Percentiles rank a stretch among this genome's conserved stretches.
These are phyloP conservation scores for Aciculosporium take DNA, from an alignment of 2,329 filamentous ascomycete genomes.

Conservation along the genomic window DNA sequence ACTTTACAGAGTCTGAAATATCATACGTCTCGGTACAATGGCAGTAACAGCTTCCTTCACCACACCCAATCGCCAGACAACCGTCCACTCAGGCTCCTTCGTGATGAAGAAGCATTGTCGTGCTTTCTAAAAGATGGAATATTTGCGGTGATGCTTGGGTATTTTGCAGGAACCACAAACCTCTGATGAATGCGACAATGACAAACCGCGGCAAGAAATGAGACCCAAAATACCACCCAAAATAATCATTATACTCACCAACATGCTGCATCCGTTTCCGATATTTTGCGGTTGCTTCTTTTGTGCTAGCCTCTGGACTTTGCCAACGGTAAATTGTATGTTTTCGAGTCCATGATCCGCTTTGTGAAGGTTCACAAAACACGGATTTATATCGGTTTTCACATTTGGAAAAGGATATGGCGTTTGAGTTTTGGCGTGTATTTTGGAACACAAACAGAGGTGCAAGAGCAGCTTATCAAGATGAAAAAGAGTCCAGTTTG, in stretches of 20 bases:
- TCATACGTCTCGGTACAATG: slow-evolving; percentile 45
- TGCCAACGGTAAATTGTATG: slow-evolving; percentile 26
- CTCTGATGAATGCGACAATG: slow-evolving; percentile 51
- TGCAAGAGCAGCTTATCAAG: neutral
- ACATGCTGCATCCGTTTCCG: slow-evolving; percentile 51
- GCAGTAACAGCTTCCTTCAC: slow-evolving; percentile 46
- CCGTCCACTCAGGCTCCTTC: slow-evolving; percentile 74
- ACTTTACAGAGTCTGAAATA: too few relatives aligned
- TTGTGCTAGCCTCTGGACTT: slow-evolving; percentile 22
- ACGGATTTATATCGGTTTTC: neutral
- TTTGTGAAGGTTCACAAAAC: neutral
- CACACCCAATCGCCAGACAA: too few relatives aligned
- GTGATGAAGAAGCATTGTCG: slow-evolving; percentile 59
- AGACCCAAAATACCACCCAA: slow-evolving; percentile 57
- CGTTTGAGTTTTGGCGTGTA: neutral
- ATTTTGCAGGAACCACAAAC: slow-evolving; percentile 31
- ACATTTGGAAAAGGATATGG: neutral
- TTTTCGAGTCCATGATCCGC: slow-evolving; percentile 25
- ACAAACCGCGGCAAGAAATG: too few relatives aligned
- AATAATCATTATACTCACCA: slow-evolving; percentile 38
- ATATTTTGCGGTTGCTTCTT: slow-evolving; percentile 36
- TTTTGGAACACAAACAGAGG: neutral
- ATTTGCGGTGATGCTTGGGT: neutral
- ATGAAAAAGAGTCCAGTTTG: neutral
- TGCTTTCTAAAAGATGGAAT: slow-evolving; percentile 39